Conservation (phyloP, 192 early-diverging fungal genomes). For the Backusella tuberculispora region DNA sequence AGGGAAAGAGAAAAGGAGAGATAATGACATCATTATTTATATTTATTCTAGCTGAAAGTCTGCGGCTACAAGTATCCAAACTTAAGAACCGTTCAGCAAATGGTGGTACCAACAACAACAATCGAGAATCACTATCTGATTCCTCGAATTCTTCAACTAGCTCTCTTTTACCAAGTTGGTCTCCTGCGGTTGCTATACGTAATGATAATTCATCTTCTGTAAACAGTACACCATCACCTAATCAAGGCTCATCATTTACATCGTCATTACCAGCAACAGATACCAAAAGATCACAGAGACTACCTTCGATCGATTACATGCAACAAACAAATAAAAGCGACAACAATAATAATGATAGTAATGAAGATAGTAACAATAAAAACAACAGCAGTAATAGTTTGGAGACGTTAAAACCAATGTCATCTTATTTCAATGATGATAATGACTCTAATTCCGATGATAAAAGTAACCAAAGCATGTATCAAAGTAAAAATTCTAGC, state of each 20-base stretch:
- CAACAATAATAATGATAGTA: not conserved
- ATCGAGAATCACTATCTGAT: not conserved
- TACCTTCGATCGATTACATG: not conserved
- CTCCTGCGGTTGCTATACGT: not conserved
- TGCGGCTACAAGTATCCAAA: slow-evolving; percentile 18
- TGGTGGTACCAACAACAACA: not conserved
- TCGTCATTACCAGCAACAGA: not conserved
- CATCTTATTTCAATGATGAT: not conserved
- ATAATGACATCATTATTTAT: not conserved
- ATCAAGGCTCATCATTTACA: not conserved
- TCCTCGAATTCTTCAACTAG: not conserved
- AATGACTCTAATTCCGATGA: not conserved
- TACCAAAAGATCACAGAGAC: not conserved
- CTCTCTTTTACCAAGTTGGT: not conserved
- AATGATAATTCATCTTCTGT: not conserved
- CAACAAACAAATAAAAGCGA: not conserved
- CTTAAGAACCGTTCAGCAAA: not conserved
- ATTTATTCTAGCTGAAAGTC: slow-evolving; percentile 11
- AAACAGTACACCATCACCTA: not conserved
- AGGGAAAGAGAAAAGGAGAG: not conserved
- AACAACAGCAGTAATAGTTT: not conserved
- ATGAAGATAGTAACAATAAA: not conserved
- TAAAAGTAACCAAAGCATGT: not conserved
- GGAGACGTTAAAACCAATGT: not conserved
- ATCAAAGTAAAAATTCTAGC: not conserved